phyloP scores from a whole-genome alignment of 495 filamentous ascomycete species.

The Sporormia fimetaria region DNA sequence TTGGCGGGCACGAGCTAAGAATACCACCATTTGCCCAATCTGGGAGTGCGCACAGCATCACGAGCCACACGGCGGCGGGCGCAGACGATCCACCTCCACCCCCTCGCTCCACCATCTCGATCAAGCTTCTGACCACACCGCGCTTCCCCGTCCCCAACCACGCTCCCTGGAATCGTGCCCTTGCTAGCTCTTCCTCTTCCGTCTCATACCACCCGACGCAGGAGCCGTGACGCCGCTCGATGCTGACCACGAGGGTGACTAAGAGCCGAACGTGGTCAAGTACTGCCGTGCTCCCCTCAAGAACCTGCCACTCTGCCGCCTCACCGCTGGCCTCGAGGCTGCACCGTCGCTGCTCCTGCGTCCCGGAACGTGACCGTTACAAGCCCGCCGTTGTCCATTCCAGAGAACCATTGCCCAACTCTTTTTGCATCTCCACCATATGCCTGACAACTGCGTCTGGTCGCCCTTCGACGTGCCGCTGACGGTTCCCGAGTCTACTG shows the following conservation, averaged over 20 bases:
- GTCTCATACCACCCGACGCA: background rate
- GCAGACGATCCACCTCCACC: too few species aligned
- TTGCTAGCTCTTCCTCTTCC: background rate
- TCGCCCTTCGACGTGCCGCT: too few species aligned
- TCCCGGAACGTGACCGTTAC: background rate
- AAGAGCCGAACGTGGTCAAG: constrained; percentile 4
- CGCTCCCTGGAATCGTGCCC: background rate
- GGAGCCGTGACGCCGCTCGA: constrained; percentile 1
- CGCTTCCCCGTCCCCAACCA: background rate
- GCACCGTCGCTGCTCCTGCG: constrained; percentile 3
- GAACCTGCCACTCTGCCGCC: background rate
- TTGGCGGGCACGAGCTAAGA: constrained; percentile 6
- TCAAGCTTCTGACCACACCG: constrained; percentile 21
- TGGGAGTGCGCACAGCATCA: constrained; percentile 3
- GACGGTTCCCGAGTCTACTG: too few species aligned
- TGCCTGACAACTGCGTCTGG: too few species aligned
- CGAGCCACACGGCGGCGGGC: constrained; percentile 5
- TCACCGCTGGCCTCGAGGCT: constrained; percentile 19
- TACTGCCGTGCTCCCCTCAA: background rate
- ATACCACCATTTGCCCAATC: constrained; percentile 16
- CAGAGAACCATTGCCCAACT: too few species aligned
- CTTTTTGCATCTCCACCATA: too few species aligned
- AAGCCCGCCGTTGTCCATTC: background rate
- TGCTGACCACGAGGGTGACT: constrained; percentile 7
- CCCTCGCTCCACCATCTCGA: constrained; percentile 8